Conservation (phyloP, 306 rosid species). For the Boehmeria nivea region DNA sequence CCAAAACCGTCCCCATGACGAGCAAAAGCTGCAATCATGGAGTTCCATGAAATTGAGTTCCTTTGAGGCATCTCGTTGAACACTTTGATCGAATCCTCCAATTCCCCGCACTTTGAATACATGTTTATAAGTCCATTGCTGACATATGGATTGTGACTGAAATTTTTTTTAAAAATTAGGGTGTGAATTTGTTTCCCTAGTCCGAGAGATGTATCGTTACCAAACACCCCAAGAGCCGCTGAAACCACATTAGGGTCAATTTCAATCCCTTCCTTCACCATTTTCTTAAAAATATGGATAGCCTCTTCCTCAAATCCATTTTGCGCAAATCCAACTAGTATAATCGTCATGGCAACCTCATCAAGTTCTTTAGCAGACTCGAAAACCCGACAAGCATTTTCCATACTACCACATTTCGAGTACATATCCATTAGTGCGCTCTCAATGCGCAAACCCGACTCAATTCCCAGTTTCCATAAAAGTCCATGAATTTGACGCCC, state of each 20-base stretch:
- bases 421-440: constrained; percentile 91
- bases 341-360: constrained; percentile 75
- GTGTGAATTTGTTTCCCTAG: constrained; percentile 74
- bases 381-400: constrained; percentile 64
- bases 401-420: constrained; percentile 69
- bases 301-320: constrained; percentile 86
- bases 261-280: constrained; percentile 54
- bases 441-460: constrained; percentile 64
- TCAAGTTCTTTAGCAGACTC: constrained; percentile 68
- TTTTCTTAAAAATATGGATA: constrained; percentile 58
- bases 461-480: constrained; percentile 67
- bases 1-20: constrained; percentile 70
- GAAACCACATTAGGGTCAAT: constrained; percentile 69
- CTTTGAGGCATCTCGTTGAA: constrained; percentile 47
- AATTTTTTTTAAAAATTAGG: constrained; percentile 51
- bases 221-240: constrained; percentile 79
- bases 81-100: constrained; percentile 49
- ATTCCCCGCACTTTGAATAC: constrained; percentile 85
- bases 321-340: constrained; percentile 79
- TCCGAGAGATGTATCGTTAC: constrained; percentile 62
- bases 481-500: constrained; percentile 81
- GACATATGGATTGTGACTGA: constrained; percentile 54
- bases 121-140: constrained; percentile 82
- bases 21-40: constrained; percentile 80
- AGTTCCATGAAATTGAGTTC: constrained; percentile 78